phyloP scores from a whole-genome alignment of 208 protist genomes.

The Tritrichomonas musculus region DNA sequence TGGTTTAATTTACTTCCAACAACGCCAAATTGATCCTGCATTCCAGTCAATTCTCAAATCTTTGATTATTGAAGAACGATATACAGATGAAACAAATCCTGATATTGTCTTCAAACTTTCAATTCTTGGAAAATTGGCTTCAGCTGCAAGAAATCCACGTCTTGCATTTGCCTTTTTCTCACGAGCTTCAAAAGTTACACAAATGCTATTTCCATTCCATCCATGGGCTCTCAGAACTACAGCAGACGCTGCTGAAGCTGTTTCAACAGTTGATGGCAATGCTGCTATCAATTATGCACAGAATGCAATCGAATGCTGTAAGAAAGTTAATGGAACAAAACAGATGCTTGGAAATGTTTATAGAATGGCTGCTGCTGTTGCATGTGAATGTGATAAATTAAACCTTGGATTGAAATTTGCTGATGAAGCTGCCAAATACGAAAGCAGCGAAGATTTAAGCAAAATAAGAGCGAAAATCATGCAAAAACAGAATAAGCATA shows the following conservation, averaged over 20 bases:
- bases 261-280: neutral
- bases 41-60: neutral
- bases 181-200: neutral
- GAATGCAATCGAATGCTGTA: neutral
- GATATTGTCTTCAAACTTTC: neutral
- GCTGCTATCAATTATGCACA: neutral
- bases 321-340: neutral
- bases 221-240: neutral
- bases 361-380: neutral
- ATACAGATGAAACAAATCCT: neutral
- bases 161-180: neutral
- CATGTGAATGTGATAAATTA: neutral
- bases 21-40: neutral
- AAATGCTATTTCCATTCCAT: neutral
- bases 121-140: neutral
- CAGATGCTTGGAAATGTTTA: neutral
- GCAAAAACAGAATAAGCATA: too few relatives aligned
- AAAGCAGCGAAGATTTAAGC: neutral
- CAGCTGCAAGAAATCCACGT: too few relatives aligned
- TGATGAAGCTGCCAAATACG: neutral
- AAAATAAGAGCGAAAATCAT: neutral
- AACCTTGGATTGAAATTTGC: too few relatives aligned
- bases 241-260: neutral
- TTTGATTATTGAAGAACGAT: neutral
- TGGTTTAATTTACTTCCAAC: neutral